A percentile compares a stretch with the other conserved stretches of the same genome.
Conservation (phyloP, 2,329 filamentous ascomycete genomes). For the Berkeleyomyces rouxiae region DNA sequence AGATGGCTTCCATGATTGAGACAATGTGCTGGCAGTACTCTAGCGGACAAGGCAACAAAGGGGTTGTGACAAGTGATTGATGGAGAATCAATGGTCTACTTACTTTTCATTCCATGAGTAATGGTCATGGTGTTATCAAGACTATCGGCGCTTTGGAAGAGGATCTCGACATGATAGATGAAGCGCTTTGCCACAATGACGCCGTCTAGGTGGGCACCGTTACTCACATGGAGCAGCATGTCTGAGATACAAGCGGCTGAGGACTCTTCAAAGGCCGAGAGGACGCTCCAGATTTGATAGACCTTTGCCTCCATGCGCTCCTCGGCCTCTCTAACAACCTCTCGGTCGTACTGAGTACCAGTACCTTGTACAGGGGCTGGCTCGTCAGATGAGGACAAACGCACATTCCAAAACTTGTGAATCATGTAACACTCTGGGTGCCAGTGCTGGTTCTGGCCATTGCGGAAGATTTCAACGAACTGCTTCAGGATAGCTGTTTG, state of each 20-base stretch:
- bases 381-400: conserved; percentile 30
- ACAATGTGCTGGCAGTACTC: background rate
- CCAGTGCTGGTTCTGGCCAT: conserved; percentile 97
- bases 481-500: conserved; percentile 96
- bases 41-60: background rate
- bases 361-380: conserved; percentile 6
- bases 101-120: conserved; percentile 41
- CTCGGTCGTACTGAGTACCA: conserved; percentile 33
- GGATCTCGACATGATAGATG: conserved; percentile 85
- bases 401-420: conserved; percentile 99
- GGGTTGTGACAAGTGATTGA: background rate
- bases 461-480: conserved; percentile 96
- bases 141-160: conserved; percentile 77
- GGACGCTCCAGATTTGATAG: conserved; percentile 92
- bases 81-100: conserved; percentile 17
- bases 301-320: conserved; percentile 96
- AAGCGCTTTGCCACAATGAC: conserved; percentile 91
- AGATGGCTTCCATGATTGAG: background rate
- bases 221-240: conserved; percentile 96
- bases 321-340: conserved; percentile 66
- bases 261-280: conserved; percentile 93
- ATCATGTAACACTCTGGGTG: conserved; percentile 99
- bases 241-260: conserved; percentile 97
- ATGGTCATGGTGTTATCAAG: conserved; percentile 55
- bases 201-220: conserved; percentile 88